A percentile compares a stretch with the other conserved stretches of the same genome.
Conservation (phyloP, 1,284 basidiomycete species). For the Salmacisia buchloeana region DNA sequence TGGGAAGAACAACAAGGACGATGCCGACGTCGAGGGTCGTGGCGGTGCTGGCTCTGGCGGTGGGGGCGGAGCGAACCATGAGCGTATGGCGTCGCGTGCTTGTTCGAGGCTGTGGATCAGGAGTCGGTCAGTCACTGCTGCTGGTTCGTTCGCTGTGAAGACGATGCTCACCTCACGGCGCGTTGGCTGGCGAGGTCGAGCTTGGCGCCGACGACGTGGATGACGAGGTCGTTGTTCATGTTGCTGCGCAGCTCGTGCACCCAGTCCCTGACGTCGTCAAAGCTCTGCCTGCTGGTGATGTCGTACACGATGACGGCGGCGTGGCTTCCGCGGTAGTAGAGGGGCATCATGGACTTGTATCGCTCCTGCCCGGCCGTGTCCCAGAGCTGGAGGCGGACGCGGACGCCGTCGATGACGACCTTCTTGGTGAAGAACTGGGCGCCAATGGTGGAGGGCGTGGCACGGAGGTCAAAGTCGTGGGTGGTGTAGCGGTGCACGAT, state of each 20-base stretch:
- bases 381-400: constrained; percentile 75
- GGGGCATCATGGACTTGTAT: constrained; percentile 90
- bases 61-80: constrained; percentile 9
- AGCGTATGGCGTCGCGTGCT: constrained; percentile 4
- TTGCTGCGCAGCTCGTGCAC: constrained; percentile 77
- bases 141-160: too few species aligned
- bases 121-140: not conserved
- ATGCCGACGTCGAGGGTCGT: not conserved
- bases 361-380: constrained; percentile 94
- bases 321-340: constrained; percentile 98
- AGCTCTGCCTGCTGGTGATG: constrained; percentile 83
- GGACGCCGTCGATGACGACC: constrained; percentile 75
- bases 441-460: constrained; percentile 70
- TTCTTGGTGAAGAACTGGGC: constrained; percentile 94
- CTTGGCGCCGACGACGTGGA: constrained; percentile 87
- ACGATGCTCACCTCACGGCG: constrained; percentile 7
- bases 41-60: constrained; percentile 3
- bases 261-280: constrained; percentile 88
- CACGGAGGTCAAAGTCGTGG: constrained; percentile 53
- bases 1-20: not conserved
- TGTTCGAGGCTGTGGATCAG: not conserved
- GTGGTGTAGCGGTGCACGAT: constrained; percentile 87
- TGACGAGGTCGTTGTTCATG: constrained; percentile 69
- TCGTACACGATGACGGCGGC: constrained; percentile 95
- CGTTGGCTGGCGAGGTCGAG: constrained; percentile 60